A percentile compares a stretch with the other conserved stretches of the same genome.
phyloP scores from a whole-genome alignment of 257 asterid genomes.

The Haberlea rhodopensis region DNA sequence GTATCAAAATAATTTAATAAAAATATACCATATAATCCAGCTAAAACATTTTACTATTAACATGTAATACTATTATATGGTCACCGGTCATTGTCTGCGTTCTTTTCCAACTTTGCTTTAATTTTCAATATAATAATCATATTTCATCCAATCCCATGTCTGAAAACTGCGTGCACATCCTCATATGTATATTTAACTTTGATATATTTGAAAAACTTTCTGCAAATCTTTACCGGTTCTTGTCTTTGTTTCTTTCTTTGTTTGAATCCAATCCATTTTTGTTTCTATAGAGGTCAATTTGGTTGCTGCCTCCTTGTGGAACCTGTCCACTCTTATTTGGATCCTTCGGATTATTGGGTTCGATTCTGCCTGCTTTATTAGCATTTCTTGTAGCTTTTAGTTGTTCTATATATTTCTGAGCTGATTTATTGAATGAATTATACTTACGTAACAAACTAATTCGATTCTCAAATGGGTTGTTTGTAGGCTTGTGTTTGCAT shows the following conservation, averaged over 20 bases:
- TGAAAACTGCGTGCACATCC: conserved; percentile 21
- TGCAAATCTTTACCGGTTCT: conserved; percentile 9
- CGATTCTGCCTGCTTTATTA: conserved; percentile 24
- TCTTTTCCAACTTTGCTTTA: conserved; percentile 13
- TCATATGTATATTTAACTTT: conserved; percentile 1
- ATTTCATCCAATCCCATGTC: conserved; percentile 21
- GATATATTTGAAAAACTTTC: not conserved
- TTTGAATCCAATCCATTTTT: conserved; percentile 9
- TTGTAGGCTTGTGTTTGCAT: not conserved
- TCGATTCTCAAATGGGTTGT: not conserved
- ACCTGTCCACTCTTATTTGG: conserved; percentile 5
- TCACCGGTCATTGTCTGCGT: conserved; percentile 24
- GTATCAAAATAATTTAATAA: no score
- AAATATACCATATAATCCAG: no score
- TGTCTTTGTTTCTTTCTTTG: not conserved
- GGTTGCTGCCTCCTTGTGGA: not conserved
- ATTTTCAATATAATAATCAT: not conserved
- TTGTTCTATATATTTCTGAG: not conserved
- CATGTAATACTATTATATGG: not conserved
- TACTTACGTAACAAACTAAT: not conserved
- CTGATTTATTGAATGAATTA: not conserved
- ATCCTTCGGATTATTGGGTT: conserved; percentile 32
- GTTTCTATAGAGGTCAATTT: not conserved
- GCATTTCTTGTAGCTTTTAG: not conserved
- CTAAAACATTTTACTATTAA: no score